Base-by-base conservation (phyloP, 2,329 filamentous ascomycete species). In the Arthrobotrys musiformis region DNA sequence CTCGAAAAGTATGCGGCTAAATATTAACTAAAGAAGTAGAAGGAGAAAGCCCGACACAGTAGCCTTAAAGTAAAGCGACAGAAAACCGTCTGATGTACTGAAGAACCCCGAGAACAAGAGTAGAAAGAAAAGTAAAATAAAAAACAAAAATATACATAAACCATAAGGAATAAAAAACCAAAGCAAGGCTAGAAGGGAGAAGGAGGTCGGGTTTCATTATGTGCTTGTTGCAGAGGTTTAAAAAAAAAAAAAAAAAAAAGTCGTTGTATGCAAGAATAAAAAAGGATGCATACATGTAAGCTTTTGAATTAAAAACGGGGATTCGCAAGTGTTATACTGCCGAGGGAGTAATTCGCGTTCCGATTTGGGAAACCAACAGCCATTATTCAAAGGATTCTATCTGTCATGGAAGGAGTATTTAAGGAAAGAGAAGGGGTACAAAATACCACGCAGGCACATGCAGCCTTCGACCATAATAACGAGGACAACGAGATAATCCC, bases 331-430 rank as follows among this genome's bases (percentile, higher is more conserved):
- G 35, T 64, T 54, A 61, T 46, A 54, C 24, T 56, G 46, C 56
- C 28, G 15, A 46, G n/a, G 42, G 42, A 37, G 42, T 24, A 54
- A 67, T 28, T 69, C 22, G 54, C 40, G 24, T 17, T 35, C 50
- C 66, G 22, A 42, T 52, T 40, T 40, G 42, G 56, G 35, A 54
- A 30, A 33, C 56, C 30, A 48, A 33, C 35, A 54, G 35, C 60
- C 66, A 67, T 70, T 67, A 62, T 66, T 77, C 48, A 30, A 54
- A 66, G 35, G 64, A 60, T 69, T 66, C 50, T 77, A 67, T 77
- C 62, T 61, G 69, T 77, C 60, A 77, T 77, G 42, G 50, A 67
- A 46, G 50, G 62, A 46, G 37, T 70, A 17, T 62, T 67, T 19
- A 70, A 66, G 50, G 66, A 63, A 42, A 68, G 48, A 67, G 76